phyloP scores from a whole-genome alignment of 371 early-diverging fungal genomes.

The Choanephora cucurbitarum region DNA sequence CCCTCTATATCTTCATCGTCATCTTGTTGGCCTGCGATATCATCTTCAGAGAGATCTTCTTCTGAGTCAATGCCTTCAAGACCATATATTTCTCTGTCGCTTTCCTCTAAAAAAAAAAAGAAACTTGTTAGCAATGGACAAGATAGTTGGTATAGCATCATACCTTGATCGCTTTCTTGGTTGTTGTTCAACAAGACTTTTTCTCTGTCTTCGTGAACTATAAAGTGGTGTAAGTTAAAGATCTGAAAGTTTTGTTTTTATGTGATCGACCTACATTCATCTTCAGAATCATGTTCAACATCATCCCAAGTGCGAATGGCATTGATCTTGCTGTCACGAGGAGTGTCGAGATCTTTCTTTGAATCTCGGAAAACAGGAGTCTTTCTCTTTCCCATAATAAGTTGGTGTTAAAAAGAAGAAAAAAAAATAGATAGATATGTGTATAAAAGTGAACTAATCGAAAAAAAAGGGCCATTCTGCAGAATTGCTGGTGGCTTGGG shows the following conservation, averaged over 20 bases:
- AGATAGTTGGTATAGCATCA: too few relatives aligned
- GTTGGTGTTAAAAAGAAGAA: background rate
- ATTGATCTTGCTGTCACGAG: slow-evolving; percentile 37
- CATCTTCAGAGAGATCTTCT: slow-evolving; percentile 37
- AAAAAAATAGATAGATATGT: background rate
- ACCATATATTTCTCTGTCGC: slow-evolving; percentile 67
- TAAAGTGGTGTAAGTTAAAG: background rate
- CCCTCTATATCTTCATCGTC: slow-evolving; percentile 49
- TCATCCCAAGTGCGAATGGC: slow-evolving; percentile 79
- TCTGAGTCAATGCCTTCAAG: slow-evolving; percentile 56
- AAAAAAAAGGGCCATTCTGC: too few relatives aligned
- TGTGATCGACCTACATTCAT: slow-evolving; percentile 61
- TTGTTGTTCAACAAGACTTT: slow-evolving; percentile 61
- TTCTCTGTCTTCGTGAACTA: slow-evolving; percentile 58
- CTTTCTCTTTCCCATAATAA: slow-evolving; percentile 48
- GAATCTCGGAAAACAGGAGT: slow-evolving; percentile 40
- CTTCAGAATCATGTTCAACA: slow-evolving; percentile 81
- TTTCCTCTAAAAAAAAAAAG: slow-evolving; percentile 20
- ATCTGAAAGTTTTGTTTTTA: background rate
- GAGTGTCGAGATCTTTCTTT: slow-evolving; percentile 5
- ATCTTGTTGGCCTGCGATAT: slow-evolving; percentile 47
- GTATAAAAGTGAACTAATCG: too few relatives aligned
- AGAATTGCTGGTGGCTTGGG: too few relatives aligned
- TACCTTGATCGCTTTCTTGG: slow-evolving; percentile 36
- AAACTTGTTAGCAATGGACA: too few relatives aligned